phyloP scores from a whole-genome alignment of 2,329 filamentous ascomycete genomes.

The Cyphellophora europaea region DNA sequence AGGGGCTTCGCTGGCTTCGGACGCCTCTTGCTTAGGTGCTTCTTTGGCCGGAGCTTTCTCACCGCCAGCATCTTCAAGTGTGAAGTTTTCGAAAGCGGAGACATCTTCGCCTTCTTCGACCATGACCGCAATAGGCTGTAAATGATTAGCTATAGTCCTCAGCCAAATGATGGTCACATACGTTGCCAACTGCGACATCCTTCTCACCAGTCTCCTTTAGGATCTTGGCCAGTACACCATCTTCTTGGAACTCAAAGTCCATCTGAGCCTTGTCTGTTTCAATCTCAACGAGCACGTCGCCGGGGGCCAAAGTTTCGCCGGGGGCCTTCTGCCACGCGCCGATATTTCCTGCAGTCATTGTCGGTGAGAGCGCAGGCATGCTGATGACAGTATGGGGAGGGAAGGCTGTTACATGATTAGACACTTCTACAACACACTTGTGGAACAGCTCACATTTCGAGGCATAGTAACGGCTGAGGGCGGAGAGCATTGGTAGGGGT shows the following conservation, averaged over 20 bases:
- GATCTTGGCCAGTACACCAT: conserved; percentile 89
- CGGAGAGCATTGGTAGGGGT: conserved; percentile 43
- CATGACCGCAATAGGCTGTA: conserved; percentile 86
- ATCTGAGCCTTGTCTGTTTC: conserved; percentile 99
- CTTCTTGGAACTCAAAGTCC: conserved; percentile 99
- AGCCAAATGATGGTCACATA: conserved; percentile 43
- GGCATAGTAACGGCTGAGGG: conserved; percentile 58
- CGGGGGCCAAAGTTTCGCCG: conserved; percentile 76
- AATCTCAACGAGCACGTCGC: conserved; percentile 94
- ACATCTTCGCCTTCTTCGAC: conserved; percentile 87
- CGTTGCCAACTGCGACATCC: conserved; percentile 87
- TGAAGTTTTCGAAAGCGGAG: conserved; percentile 80
- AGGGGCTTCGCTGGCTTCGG: conserved; percentile 52
- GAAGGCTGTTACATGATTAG: conserved; percentile 53
- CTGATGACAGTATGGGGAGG: conserved; percentile 90
- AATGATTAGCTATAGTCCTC: conserved; percentile 21
- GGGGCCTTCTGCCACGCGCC: conserved; percentile 96
- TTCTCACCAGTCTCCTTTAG: conserved; percentile 88
- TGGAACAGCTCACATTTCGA: conserved; percentile 49
- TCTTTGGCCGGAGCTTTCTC: conserved; percentile 56
- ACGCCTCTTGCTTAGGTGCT: conserved; percentile 56
- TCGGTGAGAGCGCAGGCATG: conserved; percentile 97
- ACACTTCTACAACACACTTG: conserved; percentile 11
- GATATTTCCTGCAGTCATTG: conserved; percentile 95
- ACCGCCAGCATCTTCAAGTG: conserved; percentile 81